Conservation (phyloP, 352 stramenopile species). For the Phytophthora colocasiae region DNA sequence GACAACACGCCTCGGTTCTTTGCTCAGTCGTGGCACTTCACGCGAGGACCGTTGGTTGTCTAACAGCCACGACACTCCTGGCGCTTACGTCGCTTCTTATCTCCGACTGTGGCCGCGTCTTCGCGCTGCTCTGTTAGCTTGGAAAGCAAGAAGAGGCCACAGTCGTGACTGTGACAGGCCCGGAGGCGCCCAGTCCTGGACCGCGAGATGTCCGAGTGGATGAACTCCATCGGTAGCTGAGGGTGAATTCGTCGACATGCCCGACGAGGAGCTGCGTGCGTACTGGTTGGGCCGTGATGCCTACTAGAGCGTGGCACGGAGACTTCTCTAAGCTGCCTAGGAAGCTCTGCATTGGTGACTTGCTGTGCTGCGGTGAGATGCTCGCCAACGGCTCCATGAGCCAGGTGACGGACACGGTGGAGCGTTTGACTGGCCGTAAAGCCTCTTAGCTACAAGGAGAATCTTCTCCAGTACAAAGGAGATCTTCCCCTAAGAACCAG, state of each 20-base stretch:
- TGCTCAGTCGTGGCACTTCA: constrained; percentile 41
- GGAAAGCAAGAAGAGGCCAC: constrained; percentile 30
- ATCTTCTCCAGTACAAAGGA: constrained; percentile 31
- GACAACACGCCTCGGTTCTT: constrained; percentile 39
- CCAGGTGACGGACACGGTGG: constrained; percentile 17
- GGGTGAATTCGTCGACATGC: constrained; percentile 35
- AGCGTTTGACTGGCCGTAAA: constrained; percentile 24
- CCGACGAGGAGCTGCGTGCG: constrained; percentile 32
- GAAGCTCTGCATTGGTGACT: constrained; percentile 28
- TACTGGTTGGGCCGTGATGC: constrained; percentile 21
- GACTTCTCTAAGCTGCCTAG: constrained; percentile 24
- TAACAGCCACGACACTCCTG: constrained; percentile 32
- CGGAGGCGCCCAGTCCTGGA: constrained; percentile 29
- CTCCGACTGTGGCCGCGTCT: constrained; percentile 33
- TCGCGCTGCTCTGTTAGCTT: constrained; percentile 33
- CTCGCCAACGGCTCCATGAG: constrained; percentile 29
- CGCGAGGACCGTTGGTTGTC: constrained; percentile 38
- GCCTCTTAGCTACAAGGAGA: constrained; percentile 19
- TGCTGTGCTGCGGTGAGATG: constrained; percentile 27
- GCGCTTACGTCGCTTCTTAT: constrained; percentile 35
- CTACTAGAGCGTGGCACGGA: constrained; percentile 6
- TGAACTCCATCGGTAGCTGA: constrained; percentile 34
- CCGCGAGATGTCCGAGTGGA: constrained; percentile 26
- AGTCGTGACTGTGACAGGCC: constrained; percentile 32
- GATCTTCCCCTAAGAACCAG: constrained; percentile 24